Evolutionary conservation across 257 asterid species (phyloP).

Genomic region (Lavandula angustifolia): DNA sequence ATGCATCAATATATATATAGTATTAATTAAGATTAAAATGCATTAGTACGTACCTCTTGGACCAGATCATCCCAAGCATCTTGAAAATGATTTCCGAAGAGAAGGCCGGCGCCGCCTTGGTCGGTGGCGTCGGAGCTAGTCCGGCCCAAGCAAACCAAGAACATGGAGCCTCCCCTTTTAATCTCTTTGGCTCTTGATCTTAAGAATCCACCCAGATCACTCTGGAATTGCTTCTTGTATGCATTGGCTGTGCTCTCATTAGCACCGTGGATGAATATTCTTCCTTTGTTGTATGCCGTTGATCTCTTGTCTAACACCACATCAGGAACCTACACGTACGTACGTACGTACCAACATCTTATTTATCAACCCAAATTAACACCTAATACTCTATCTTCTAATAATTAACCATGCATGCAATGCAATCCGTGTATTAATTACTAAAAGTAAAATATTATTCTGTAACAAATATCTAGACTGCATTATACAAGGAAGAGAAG

Average conservation of each 20-base stretch:
- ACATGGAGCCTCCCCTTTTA: conserved; percentile 90
- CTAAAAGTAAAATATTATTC: no score
- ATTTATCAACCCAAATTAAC: no score
- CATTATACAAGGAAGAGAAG: conserved; percentile 18
- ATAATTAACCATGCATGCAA: not conserved
- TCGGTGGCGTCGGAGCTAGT: conserved; percentile 77
- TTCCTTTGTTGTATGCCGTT: conserved; percentile 76
- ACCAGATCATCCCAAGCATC: conserved; percentile 99
- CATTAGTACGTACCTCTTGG: conserved; percentile 58
- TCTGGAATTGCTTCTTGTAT: conserved; percentile 79
- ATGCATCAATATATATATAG: no score
- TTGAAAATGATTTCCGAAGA: conserved; percentile 89
- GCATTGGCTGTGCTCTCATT: conserved; percentile 68
- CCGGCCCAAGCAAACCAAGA: conserved; percentile 87
- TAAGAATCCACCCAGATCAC: conserved; percentile 66
- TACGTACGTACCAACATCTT: no score
- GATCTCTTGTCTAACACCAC: conserved; percentile 72
- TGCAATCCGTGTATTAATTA: not conserved
- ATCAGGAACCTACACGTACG: conserved; percentile 65
- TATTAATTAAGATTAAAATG: not conserved
- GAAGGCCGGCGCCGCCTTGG: conserved; percentile 96
- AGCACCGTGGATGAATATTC: conserved; percentile 89
- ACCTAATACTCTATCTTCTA: no score
- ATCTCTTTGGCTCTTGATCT: conserved; percentile 70
- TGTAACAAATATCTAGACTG: no score